These are phyloP conservation scores for Trichoderma semiorbis DNA, from an alignment of 2,329 filamentous ascomycete genomes.

Conservation along the genomic window DNA sequence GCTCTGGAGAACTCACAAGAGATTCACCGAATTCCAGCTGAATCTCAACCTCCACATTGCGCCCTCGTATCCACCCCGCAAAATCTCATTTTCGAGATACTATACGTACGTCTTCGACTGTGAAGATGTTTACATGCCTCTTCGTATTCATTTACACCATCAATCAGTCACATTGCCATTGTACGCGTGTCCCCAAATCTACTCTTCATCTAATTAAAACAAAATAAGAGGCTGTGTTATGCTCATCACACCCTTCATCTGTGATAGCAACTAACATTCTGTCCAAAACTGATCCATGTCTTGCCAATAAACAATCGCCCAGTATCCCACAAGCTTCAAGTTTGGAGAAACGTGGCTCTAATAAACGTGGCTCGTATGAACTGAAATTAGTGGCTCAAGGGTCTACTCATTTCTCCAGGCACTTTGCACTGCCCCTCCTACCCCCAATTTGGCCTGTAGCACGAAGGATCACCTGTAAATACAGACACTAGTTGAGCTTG, in stretches of 20 bases:
- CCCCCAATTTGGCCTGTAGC: not conserved
- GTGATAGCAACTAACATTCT: not conserved
- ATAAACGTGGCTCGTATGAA: constrained; percentile 13
- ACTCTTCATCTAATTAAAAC: not conserved
- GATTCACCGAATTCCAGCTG: not conserved
- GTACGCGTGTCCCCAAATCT: not conserved
- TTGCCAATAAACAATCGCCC: constrained; percentile 6
- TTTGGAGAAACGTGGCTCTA: not conserved
- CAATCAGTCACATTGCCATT: not conserved
- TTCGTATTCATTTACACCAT: not conserved
- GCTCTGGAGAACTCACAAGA: not conserved
- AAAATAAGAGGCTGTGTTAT: not conserved
- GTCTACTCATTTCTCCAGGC: not conserved
- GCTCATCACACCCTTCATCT: not conserved
- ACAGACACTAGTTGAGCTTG: not conserved
- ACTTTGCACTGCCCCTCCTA: not conserved
- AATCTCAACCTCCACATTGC: not conserved
- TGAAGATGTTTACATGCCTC: not conserved
- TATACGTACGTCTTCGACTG: too few species aligned
- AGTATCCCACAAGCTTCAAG: not conserved
- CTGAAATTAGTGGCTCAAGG: constrained; percentile 13
- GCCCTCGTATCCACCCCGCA: not conserved
- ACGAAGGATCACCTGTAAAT: not conserved
- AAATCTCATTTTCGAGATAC: not conserved
- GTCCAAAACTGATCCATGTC: not conserved